Base-by-base conservation (phyloP, 306 rosid genomes). In the Vachellia collinsii region DNA sequence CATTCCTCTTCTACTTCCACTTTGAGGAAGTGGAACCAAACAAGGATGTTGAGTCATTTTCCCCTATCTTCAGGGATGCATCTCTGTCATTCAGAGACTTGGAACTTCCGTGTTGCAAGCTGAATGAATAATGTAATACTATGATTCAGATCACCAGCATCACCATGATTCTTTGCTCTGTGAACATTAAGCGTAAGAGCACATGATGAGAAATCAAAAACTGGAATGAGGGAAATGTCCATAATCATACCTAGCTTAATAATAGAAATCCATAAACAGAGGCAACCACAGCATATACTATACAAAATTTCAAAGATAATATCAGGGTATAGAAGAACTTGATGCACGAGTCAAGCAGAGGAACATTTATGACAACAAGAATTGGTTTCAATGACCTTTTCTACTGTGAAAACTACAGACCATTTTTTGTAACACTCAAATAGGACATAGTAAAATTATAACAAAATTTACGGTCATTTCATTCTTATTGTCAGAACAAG, bases 161-260 rank as follows among this genome's bases (percentile, higher is more conserved):
- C 99, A 83, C 94, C 89, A 70, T 93, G 86, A 83, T 86, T 92
- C 87, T 93, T 96, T 43, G 89, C 90, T 85, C 99, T 96, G 90
- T 77, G 74, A 78, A 62, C 74, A 81, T 75, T 56, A 81, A 64
- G 69, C 39, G 80, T 17, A 81, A 11, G 48, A 38, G 66, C 16
- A 69, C 62, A 80, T 19, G 72, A 47, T 61, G 42, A 36, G 25
- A 36, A 51, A 63, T 61, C 6, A 36, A 76, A 38, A 58, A 34
- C 39, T 22, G 38, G 47, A 6, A 44, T 8, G 12, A 72, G 67
- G 39, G 77, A 66, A 20, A 53, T 62, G 10, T 71, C 39, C 12
- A 77, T 64, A 83, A 72, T 85, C 72, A 74, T 62, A 44, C 41
- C 19, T 62, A 77, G 51, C 51, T 69, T 69, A 71, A 25, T 7